Base-by-base conservation (phyloP, 2,329 filamentous ascomycete species). In the Aspergillus sergii region DNA sequence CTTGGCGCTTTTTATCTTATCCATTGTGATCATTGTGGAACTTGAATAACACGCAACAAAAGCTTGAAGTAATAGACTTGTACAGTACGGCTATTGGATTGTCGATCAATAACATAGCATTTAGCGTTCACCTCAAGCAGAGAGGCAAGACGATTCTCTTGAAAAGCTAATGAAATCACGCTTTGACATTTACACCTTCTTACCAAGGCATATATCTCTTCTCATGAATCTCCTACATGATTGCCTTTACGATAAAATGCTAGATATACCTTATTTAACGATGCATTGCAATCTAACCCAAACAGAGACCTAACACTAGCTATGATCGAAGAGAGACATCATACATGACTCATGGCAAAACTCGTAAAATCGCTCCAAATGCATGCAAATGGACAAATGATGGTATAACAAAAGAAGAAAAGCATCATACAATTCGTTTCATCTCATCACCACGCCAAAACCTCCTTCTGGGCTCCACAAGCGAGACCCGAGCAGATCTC, bases 361-460 rank as follows among this genome's bases (percentile, higher is more conserved):
- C 23, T 48, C 45, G 45, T 12, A 48, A 26, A 48, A 28, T 26
- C 45, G 45, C 45, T 26, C 39, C 16, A 41, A 41, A 41, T 41
- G 39, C 39, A n/a, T 41, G 39, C 3, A 41, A 41, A 41, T n/a
- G 3, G 7, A 48, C n/a, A 48, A 16, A 23, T 4, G 21, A 41
- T n/a, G 43, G 43, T 23, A 48, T 26, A 48, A 48, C 12, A 3
- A 28, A 48, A 28, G 12, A 48, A 7, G 8, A 8, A 26, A 26
- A 28, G 5, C 6, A 8, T 26, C 45, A 48, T 28, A 23, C 23
- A 0, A 26, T 16, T 12, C 10, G 2, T 19, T 26, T 26, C 12
- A 28, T 6, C 21, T 4, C 19, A 68, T 69, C 53, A 73, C 70
- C 70, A 73, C 43, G 69, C 70, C 59, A 73, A 56, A 30, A 69